These are phyloP conservation scores for Anisodus acutangulus DNA, from an alignment of 257 asterid species.

Conservation along the genomic window DNA sequence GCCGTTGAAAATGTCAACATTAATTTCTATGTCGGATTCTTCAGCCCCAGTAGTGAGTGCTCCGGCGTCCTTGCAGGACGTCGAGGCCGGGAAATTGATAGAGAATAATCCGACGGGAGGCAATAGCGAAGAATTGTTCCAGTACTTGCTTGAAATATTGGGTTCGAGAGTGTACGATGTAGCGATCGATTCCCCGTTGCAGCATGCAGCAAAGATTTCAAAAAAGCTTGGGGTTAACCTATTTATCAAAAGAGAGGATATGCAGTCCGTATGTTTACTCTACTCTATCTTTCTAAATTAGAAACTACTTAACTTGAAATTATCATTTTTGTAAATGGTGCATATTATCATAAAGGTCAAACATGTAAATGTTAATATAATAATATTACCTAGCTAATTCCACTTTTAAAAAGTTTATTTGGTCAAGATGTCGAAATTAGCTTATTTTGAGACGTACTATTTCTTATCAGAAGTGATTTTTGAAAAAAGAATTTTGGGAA, in stretches of 20 bases:
- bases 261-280: slow-evolving; percentile 61
- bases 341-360: too few relatives aligned
- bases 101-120: slow-evolving; percentile 36
- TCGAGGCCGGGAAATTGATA: slow-evolving; percentile 59
- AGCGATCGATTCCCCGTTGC: slow-evolving; percentile 78
- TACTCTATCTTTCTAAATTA: too few relatives aligned
- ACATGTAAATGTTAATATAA: too few relatives aligned
- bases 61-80: neutral
- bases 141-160: slow-evolving; percentile 72
- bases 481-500: too few relatives aligned
- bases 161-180: slow-evolving; percentile 82
- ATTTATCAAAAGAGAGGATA: slow-evolving; percentile 89
- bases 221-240: slow-evolving; percentile 62
- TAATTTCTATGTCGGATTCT: slow-evolving; percentile 33
- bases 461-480: too few relatives aligned
- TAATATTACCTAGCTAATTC: too few relatives aligned
- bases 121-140: slow-evolving; percentile 35
- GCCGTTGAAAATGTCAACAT: slow-evolving; percentile 36
- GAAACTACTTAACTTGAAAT: too few relatives aligned
- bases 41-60: neutral
- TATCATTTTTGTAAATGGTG: too few relatives aligned
- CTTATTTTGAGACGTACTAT: too few relatives aligned
- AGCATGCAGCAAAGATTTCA: slow-evolving; percentile 71
- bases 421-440: too few relatives aligned
- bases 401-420: too few relatives aligned